phyloP scores from a whole-genome alignment of 768 basidiomycete species.

The Peribolospora kevripleyi region DNA sequence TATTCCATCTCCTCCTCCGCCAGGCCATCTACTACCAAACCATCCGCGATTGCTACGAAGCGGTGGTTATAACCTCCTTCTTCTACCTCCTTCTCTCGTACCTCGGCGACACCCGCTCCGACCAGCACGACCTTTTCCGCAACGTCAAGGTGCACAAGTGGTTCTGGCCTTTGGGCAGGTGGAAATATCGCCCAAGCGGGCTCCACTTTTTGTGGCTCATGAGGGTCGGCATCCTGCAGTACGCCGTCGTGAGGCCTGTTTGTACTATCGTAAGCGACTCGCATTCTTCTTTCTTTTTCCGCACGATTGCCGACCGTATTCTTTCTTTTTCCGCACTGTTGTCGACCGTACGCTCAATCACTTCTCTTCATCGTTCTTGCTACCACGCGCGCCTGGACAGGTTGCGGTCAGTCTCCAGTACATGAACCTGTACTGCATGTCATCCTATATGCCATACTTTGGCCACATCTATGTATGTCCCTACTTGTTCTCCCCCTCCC shows the following conservation, averaged over 20 bases:
- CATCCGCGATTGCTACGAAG: conserved; percentile 49
- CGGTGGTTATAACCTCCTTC: conserved; percentile 48
- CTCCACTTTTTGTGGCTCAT: conserved; percentile 40
- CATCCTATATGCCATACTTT: conserved; percentile 41
- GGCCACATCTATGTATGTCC: conserved; percentile 40
- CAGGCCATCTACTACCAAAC: conserved; percentile 45
- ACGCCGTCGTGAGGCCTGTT: conserved; percentile 40
- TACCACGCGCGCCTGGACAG: neutral
- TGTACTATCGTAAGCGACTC: conserved; percentile 11
- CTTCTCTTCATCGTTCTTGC: neutral
- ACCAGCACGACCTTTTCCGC: conserved; percentile 12
- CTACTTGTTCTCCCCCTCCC: neutral
- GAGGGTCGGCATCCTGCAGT: conserved; percentile 56
- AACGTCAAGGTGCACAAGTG: conserved; percentile 32
- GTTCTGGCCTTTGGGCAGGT: conserved; percentile 42
- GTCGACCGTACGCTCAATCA: conserved; percentile 4
- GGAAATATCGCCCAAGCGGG: conserved; percentile 33
- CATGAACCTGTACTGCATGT: conserved; percentile 44
- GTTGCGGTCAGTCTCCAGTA: conserved; percentile 34
- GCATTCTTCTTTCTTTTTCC: neutral
- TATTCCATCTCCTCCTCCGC: conserved; percentile 3
- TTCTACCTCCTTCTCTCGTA: conserved; percentile 53
- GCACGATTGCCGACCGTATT: neutral
- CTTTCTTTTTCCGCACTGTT: conserved; percentile 1
- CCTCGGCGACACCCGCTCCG: conserved; percentile 31